phyloP scores from a whole-genome alignment of 2,329 filamentous ascomycete species.

The Cadophora sp. region DNA sequence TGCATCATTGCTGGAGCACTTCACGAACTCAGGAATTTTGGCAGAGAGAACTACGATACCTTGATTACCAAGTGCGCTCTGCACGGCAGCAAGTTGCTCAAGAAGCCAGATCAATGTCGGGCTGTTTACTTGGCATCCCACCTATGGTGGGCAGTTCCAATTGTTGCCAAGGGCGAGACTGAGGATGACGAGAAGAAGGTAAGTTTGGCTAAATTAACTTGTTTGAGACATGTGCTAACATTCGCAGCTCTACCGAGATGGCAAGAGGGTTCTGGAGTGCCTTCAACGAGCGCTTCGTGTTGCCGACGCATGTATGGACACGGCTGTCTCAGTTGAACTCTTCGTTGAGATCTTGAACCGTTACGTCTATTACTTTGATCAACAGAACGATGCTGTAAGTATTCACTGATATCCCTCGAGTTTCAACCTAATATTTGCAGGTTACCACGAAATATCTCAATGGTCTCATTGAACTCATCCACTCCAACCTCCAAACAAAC shows the following conservation, averaged over 20 bases:
- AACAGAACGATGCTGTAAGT: constrained; percentile 91
- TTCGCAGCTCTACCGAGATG: constrained; percentile 87
- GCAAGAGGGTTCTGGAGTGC: constrained; percentile 95
- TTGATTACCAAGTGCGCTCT: constrained; percentile 97
- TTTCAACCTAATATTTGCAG: constrained; percentile 46
- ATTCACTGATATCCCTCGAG: neutral
- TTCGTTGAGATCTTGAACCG: constrained; percentile 98
- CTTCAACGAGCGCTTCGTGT: constrained; percentile 94
- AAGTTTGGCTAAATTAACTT: constrained; percentile 48
- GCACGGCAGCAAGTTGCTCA: constrained; percentile 94
- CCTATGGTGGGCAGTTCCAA: constrained; percentile 96
- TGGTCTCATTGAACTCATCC: constrained; percentile 95
- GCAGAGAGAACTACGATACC: constrained; percentile 98
- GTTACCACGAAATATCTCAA: constrained; percentile 98
- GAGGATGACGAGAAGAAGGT: constrained; percentile 78
- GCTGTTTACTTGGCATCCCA: constrained; percentile 97
- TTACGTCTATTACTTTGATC: constrained; percentile 99
- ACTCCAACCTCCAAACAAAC: constrained; percentile 90
- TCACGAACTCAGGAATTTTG: constrained; percentile 88
- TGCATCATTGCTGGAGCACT: constrained; percentile 91
- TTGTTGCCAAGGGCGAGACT: constrained; percentile 79
- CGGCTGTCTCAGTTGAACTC: constrained; percentile 92
- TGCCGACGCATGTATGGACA: constrained; percentile 99
- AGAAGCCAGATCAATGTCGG: constrained; percentile 97
- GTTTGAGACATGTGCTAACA: constrained; percentile 32